phyloP scores from a whole-genome alignment of 345 rosid genomes.

The Eucalyptus tenuipes region DNA sequence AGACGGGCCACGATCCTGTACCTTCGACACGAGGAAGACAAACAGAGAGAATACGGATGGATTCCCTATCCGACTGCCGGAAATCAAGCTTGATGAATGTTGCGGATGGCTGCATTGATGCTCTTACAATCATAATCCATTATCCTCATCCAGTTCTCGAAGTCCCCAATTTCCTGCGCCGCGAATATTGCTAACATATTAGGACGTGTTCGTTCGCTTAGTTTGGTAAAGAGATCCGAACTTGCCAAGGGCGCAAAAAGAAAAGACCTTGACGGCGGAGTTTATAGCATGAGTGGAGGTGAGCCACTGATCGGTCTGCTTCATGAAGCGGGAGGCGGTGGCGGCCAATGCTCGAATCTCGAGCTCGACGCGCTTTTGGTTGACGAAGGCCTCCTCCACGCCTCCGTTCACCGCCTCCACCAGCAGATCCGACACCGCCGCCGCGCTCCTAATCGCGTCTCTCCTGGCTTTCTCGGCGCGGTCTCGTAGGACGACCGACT shows the following conservation, averaged over 20 bases:
- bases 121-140: slow-evolving; percentile 89
- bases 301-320: slow-evolving; percentile 84
- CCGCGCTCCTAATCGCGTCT: slow-evolving; percentile 57
- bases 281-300: slow-evolving; percentile 60
- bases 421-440: slow-evolving; percentile 56
- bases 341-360: slow-evolving; percentile 62
- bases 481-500: slow-evolving; percentile 53
- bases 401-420: slow-evolving; percentile 83
- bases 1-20: neutral
- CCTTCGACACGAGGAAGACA: neutral
- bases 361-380: slow-evolving; percentile 73
- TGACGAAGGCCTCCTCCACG: slow-evolving; percentile 61
- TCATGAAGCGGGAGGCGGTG: slow-evolving; percentile 47
- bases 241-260: neutral
- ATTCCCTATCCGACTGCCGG: neutral
- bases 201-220: neutral
- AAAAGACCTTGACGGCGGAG: slow-evolving; percentile 54
- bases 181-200: neutral
- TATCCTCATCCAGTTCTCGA: slow-evolving; percentile 97
- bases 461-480: slow-evolving; percentile 64
- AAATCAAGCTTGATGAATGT: slow-evolving; percentile 42
- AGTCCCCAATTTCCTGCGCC: slow-evolving; percentile 86
- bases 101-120: slow-evolving; percentile 64
- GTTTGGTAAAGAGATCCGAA: neutral
- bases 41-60: neutral